A percentile compares a stretch with the other conserved stretches of the same genome.
phyloP scores from a whole-genome alignment of 306 rosid genomes.

The Rosa rugosa region DNA sequence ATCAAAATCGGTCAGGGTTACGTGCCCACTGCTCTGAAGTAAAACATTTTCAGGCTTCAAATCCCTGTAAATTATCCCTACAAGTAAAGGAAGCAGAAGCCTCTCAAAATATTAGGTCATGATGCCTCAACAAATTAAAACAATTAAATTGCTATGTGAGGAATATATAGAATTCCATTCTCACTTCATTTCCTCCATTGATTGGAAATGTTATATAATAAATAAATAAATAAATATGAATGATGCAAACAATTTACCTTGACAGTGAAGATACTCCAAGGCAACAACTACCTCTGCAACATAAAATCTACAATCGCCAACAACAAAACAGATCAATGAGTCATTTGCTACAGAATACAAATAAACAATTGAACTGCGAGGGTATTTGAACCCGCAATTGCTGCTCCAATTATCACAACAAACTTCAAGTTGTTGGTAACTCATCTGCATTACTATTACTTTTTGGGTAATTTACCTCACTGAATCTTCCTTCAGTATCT shows the following conservation, averaged over 20 bases:
- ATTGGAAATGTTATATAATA: neutral
- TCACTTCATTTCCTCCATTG: neutral
- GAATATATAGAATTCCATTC: neutral
- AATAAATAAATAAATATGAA: neutral
- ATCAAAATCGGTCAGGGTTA: slow-evolving; percentile 87
- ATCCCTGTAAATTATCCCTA: slow-evolving; percentile 95
- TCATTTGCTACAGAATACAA: neutral
- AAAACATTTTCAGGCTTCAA: slow-evolving; percentile 96
- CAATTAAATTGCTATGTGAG: neutral
- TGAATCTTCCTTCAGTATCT: slow-evolving; percentile 84
- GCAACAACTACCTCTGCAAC: slow-evolving; percentile 86
- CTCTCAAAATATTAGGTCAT: neutral
- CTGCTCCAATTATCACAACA: neutral
- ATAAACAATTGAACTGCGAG: neutral
- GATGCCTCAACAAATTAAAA: neutral
- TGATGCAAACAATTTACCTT: slow-evolving; percentile 47
- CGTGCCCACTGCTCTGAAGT: slow-evolving; percentile 76
- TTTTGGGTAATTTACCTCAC: slow-evolving; percentile 56
- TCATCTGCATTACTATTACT: neutral
- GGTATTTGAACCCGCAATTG: neutral
- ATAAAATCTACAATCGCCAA: slow-evolving; percentile 61
- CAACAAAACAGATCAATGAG: slow-evolving; percentile 2
- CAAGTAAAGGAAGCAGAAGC: slow-evolving; percentile 13
- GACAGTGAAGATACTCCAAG: slow-evolving; percentile 97
- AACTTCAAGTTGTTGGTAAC: neutral